A percentile compares a stretch with the other conserved stretches of the same genome.
phyloP scores from a whole-genome alignment of 805 yeast genomes.

The Komagataella pastoris region DNA sequence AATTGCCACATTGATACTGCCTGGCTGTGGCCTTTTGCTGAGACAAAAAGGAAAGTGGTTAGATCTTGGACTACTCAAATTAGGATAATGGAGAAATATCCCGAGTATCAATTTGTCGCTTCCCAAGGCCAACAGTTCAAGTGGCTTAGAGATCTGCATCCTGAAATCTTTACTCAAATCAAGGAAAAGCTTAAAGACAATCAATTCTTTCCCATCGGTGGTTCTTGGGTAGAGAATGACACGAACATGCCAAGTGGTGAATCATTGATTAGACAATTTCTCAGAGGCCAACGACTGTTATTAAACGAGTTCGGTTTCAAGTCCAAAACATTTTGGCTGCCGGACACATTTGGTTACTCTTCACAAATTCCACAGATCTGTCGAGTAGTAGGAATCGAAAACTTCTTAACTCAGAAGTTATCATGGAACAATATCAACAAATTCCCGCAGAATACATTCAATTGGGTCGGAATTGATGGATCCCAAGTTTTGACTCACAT shows the following conservation, averaged over 20 bases:
- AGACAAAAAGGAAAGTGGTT: conserved; percentile 83
- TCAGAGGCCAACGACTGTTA: conserved; percentile 82
- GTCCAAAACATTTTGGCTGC: conserved; percentile 81
- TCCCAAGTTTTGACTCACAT: conserved; percentile 89
- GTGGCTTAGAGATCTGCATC: conserved; percentile 84
- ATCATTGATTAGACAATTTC: conserved; percentile 74
- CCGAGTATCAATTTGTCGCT: conserved; percentile 89
- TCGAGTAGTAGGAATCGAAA: conserved; percentile 71
- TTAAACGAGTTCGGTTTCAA: conserved; percentile 65
- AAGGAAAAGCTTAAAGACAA: conserved; percentile 56
- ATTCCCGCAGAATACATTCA: conserved; percentile 84
- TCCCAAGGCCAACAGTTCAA: conserved; percentile 94
- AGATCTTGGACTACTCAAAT: conserved; percentile 94
- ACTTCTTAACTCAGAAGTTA: conserved; percentile 83
- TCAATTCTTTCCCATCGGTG: conserved; percentile 85
- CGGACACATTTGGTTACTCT: conserved; percentile 94
- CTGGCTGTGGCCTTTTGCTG: conserved; percentile 99
- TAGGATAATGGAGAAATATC: conserved; percentile 71
- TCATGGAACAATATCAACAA: conserved; percentile 93
- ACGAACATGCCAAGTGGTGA: conserved; percentile 95
- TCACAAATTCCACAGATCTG: conserved; percentile 93
- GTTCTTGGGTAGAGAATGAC: conserved; percentile 97
- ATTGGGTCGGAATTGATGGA: conserved; percentile 93
- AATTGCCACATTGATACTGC: conserved; percentile 97
- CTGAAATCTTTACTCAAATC: conserved; percentile 54